Evolutionary conservation across 768 basidiomycete species (phyloP), one percentile per base, ranked within the genome.

Genomic region (Lepiota brunneoincarnata): DNA sequence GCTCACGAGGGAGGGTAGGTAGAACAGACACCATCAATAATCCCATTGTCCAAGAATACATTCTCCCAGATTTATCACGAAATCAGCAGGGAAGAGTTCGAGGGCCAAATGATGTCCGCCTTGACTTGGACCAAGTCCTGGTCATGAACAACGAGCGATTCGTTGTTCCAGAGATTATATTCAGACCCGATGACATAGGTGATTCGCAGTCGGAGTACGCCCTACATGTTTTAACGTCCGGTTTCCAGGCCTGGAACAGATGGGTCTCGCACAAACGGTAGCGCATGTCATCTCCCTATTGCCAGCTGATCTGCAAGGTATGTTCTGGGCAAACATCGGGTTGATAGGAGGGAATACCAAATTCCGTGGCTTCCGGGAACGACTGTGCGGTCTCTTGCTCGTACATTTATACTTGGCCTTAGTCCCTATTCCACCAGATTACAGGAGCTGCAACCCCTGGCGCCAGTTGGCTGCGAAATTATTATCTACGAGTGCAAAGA

Each of bases 321-420:
- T 98, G 87, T 97, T 93, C 69, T 98, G 93, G 93, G 84, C 84
- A 31, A 92, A 98, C 67, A 93, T 98, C 57, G 90, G 89, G 11
- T 71, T 96, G 58, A 82, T 93, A 63, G 95, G 95, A 45, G 95
- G 95, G 12, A 88, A 81, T 67, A 82, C 83, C 14, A 81, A 81
- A 61, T 83, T 94, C 59, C 75, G 83, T 39, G 89, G 87, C 5
- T 87, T 98, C 61, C 77, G 79, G 18, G 70, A 77, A 48, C 73
- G 95, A 72, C 69, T 98, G 94, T 96, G 68, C 67, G 89, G 68
- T 31, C 26, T 54, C 57, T 52, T 46, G 38, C 49, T 50, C 46
- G 20, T 57, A 50, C 15, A 45, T 28, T 38, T 45, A 4, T 7
- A 14, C 26, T 43, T 38, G 17, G n/a, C 23, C 11, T 12, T 51